These are phyloP conservation scores for Laetiporus sulphureus DNA, from an alignment of 1,284 basidiomycete genomes.

Conservation along the genomic window DNA sequence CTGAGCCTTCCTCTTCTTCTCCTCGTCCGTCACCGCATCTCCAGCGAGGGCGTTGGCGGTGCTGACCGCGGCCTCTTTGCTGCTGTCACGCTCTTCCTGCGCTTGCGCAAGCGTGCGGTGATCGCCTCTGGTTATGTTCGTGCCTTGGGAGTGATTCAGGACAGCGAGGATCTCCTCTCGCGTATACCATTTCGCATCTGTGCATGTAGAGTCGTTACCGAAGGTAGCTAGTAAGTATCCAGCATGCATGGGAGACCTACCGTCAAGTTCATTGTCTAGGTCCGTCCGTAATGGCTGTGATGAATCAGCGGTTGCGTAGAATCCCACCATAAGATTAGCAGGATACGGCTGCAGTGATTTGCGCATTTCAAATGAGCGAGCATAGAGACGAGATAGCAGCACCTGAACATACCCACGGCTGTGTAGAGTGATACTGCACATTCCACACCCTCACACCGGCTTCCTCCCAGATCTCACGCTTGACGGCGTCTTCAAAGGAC, in stretches of 20 bases:
- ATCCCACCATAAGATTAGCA: constrained; percentile 88
- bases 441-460: constrained; percentile 84
- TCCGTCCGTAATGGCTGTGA: constrained; percentile 75
- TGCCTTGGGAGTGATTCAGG: constrained; percentile 50
- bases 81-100: constrained; percentile 13
- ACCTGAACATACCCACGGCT: constrained; percentile 65
- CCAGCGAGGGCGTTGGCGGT: constrained; percentile 8
- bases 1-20: constrained; percentile 3
- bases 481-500: constrained; percentile 90
- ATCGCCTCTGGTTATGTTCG: constrained; percentile 48
- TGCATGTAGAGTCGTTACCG: neutral
- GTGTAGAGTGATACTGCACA: constrained; percentile 81
- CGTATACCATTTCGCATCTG: constrained; percentile 88
- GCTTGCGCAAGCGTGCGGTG: constrained; percentile 46
- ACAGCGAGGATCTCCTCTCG: constrained; percentile 66
- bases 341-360: constrained; percentile 65
- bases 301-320: constrained; percentile 74
- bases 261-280: constrained; percentile 94
- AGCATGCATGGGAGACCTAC: constrained; percentile 33
- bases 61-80: constrained; percentile 8
- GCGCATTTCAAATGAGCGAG: neutral
- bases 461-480: constrained; percentile 93
- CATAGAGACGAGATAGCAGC: too few species aligned
- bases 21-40: constrained; percentile 4
- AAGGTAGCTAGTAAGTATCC: neutral